phyloP scores from a whole-genome alignment of 1,139 yeast genomes.

The Yamadazyma atlantica region DNA sequence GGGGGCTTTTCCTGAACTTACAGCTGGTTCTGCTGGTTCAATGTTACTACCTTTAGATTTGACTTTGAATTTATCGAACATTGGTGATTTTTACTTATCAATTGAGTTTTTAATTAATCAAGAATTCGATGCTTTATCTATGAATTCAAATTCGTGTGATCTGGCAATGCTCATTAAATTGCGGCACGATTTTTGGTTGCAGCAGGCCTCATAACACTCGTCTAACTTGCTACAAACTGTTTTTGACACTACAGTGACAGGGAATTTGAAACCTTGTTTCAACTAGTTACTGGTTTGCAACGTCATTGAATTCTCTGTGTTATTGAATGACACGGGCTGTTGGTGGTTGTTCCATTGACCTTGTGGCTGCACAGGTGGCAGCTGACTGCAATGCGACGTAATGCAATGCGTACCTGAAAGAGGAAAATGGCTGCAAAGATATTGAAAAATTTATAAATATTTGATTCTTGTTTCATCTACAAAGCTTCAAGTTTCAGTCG shows the following conservation, averaged over 20 bases:
- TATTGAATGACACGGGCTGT: too few species aligned
- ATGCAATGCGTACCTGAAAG: neutral
- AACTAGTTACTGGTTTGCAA: too few species aligned
- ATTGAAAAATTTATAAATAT: too few species aligned
- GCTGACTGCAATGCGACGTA: neutral
- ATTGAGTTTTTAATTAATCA: neutral
- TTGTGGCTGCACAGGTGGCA: too few species aligned
- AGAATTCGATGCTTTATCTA: neutral
- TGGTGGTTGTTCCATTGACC: too few species aligned
- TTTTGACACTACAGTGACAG: too few species aligned
- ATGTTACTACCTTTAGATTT: slow-evolving; percentile 36
- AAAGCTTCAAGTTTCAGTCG: too few species aligned
- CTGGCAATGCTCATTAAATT: neutral
- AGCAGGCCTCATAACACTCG: too few species aligned
- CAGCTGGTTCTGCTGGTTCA: slow-evolving; percentile 28
- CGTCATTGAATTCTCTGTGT: too few species aligned
- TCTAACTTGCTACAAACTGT: too few species aligned
- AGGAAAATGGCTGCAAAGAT: neutral
- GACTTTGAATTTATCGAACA: slow-evolving; percentile 44
- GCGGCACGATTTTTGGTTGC: neutral
- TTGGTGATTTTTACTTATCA: slow-evolving; percentile 8
- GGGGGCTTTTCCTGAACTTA: slow-evolving; percentile 35
- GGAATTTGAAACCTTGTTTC: too few species aligned
- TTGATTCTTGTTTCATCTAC: too few species aligned
- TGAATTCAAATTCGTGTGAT: neutral